Base-by-base conservation (phyloP, 768 basidiomycete species). In the Infundibulicybe gibba region DNA sequence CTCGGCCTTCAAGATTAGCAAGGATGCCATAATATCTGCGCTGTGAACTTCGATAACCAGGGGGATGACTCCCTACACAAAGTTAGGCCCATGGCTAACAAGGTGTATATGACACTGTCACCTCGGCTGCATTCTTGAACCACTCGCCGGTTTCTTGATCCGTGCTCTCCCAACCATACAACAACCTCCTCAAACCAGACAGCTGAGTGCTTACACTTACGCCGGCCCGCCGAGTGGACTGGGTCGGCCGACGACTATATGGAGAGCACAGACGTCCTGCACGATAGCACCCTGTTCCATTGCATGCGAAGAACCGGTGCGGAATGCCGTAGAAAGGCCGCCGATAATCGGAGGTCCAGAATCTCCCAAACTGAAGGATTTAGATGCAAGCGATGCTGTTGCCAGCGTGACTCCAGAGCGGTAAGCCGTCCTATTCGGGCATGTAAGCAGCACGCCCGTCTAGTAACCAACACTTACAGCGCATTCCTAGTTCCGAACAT, bases 401-500 rank as follows among this genome's bases (percentile, higher is more conserved):
- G 78, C 81, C 1, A 75, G 62, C 1, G 85, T 85, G 2, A 90
- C 80, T 5, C 88, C 87, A 6, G 77, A 71, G 47, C 79, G 77
- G 60, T 80, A 82, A 2, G 87, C 86, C 21, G 77, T 67, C 40
- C 85, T 88, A 49, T 11, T 25, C 25, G 25, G 25, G 25, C 8
- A 4, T 25, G 25, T 25, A 8, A 25, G 25, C 25, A 25, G 25
- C 25, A 25, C 25, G 25, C 25, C 8, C 25, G 25, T 8, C 25
- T 8, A 25, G 25, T 25, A 25, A 25, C 25, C 12, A 16, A 9
- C 19, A 69, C 86, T 66, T 59, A 89, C 89, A 90, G 60, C 31
- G 85, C 81, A 61, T 89, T 77, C 51, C 87, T 75, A 2, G 85
- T 86, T 4, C 75, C 75, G 55, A 91, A 91, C 55, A 79, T 71